Conservation (phyloP, 768 basidiomycete genomes). For the Phylloporus rhodoxanthus region DNA sequence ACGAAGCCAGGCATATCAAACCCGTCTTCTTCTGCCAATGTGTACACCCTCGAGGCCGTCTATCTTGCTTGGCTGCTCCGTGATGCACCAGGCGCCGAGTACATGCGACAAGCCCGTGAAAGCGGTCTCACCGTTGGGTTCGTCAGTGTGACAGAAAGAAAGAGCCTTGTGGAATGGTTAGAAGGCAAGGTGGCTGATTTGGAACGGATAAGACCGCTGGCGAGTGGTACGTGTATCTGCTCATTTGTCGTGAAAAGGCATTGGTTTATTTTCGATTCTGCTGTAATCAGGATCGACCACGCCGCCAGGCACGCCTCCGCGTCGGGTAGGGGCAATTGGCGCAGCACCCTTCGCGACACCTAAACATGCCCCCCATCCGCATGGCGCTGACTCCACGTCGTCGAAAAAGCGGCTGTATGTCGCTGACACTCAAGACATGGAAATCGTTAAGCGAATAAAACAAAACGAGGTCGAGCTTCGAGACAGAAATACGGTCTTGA, state of each 20-base stretch:
- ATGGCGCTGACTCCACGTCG: conserved; percentile 32
- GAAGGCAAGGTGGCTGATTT: conserved; percentile 43
- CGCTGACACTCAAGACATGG: conserved; percentile 69
- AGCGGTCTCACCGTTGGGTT: conserved; percentile 66
- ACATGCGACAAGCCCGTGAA: conserved; percentile 81
- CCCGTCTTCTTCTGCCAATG: conserved; percentile 37
- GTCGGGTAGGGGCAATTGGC: conserved; percentile 18
- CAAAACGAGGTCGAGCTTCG: conserved; percentile 71
- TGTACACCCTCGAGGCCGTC: conserved; percentile 75
- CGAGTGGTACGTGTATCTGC: conserved; percentile 14
- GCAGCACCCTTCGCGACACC: conserved; percentile 19
- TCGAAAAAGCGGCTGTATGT: conserved; percentile 73
- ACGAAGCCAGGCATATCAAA: conserved; percentile 50
- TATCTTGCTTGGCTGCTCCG: conserved; percentile 78
- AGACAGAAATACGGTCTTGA: conserved; percentile 77
- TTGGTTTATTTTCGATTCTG: neutral
- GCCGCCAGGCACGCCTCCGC: conserved; percentile 55
- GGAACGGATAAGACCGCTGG: conserved; percentile 22
- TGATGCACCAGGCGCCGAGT: conserved; percentile 74
- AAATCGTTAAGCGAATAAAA: conserved; percentile 79
- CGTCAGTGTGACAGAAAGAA: conserved; percentile 84
- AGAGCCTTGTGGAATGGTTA: conserved; percentile 81
- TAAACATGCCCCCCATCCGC: conserved; percentile 17
- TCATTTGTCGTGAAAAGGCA: neutral
- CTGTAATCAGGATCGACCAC: conserved; percentile 44